Evolutionary conservation across 2,329 filamentous ascomycete genomes (phyloP).

Genomic region (Colletotrichum karsti): DNA sequence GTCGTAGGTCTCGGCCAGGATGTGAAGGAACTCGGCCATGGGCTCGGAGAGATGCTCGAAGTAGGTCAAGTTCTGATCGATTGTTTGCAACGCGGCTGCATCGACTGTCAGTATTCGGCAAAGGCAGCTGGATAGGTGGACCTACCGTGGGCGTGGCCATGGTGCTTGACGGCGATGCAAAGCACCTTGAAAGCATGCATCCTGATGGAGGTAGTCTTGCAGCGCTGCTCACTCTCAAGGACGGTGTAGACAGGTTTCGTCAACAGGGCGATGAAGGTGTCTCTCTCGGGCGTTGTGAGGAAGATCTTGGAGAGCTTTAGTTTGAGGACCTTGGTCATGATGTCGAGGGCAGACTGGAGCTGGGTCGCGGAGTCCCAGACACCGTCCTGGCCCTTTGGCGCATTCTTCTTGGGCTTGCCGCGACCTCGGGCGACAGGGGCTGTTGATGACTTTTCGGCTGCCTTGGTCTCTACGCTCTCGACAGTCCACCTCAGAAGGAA

Average conservation of each 20-base stretch:
- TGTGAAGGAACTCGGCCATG: slow-evolving; percentile 98
- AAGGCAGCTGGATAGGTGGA: not conserved
- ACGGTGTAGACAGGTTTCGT: slow-evolving; percentile 94
- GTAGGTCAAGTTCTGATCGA: slow-evolving; percentile 97
- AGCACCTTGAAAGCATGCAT: slow-evolving; percentile 99
- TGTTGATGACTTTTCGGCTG: slow-evolving; percentile 85
- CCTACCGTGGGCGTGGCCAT: slow-evolving; percentile 93
- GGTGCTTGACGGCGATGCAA: slow-evolving; percentile 96
- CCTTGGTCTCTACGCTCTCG: slow-evolving; percentile 91
- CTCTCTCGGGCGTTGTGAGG: slow-evolving; percentile 92
- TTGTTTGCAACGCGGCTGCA: slow-evolving; percentile 91
- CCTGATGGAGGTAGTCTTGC: slow-evolving; percentile 86
- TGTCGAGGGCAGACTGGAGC: slow-evolving; percentile 86
- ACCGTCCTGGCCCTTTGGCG: slow-evolving; percentile 72
- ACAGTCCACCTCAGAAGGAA: slow-evolving; percentile 97
- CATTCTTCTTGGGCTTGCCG: slow-evolving; percentile 81
- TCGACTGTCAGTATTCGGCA: slow-evolving; percentile 37
- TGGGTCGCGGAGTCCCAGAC: slow-evolving; percentile 91
- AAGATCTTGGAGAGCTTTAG: slow-evolving; percentile 94
- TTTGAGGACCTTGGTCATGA: slow-evolving; percentile 96
- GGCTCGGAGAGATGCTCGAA: slow-evolving; percentile 99
- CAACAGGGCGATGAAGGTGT: slow-evolving; percentile 92
- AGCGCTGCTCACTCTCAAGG: slow-evolving; percentile 90
- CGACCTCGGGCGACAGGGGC: slow-evolving; percentile 76
- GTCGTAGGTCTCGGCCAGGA: slow-evolving; percentile 96